Evolutionary conservation across 148 eudicot genomes (phyloP).

Genomic region (Bassia scoparia): DNA sequence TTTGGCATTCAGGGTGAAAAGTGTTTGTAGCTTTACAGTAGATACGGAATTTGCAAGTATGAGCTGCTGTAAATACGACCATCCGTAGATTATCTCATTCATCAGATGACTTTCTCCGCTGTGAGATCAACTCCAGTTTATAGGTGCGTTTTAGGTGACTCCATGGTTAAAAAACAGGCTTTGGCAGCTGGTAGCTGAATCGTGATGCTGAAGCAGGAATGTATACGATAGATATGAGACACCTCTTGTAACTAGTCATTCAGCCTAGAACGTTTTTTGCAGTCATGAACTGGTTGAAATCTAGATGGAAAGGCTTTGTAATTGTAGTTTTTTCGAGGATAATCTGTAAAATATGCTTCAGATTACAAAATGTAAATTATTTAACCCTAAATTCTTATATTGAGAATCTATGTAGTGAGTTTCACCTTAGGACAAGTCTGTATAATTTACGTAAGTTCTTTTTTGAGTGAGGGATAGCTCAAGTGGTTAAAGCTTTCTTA

Average conservation of each 20-base stretch:
- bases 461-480: too few relatives aligned
- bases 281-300: slow-evolving; percentile 12
- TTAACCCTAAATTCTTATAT: too few relatives aligned
- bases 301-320: not conserved
- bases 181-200: slow-evolving; percentile 27
- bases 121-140: slow-evolving; percentile 21
- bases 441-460: too few relatives aligned
- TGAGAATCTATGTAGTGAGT: too few relatives aligned
- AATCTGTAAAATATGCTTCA: slow-evolving; percentile 20
- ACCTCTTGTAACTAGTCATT: not conserved
- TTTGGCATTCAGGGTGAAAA: slow-evolving; percentile 61
- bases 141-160: slow-evolving; percentile 26
- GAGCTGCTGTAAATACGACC: slow-evolving; percentile 87
- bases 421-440: too few relatives aligned
- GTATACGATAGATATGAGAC: not conserved
- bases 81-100: slow-evolving; percentile 42
- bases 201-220: not conserved
- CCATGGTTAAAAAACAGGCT: slow-evolving; percentile 23
- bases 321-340: not conserved
- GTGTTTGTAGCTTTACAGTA: slow-evolving; percentile 65
- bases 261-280: not conserved
- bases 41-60: slow-evolving; percentile 82
- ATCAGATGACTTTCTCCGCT: slow-evolving; percentile 26
- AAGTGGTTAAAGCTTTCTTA: too few relatives aligned
- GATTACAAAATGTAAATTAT: slow-evolving; percentile 11